A percentile compares a stretch with the other conserved stretches of the same genome.
These are phyloP conservation scores for Samsoniella hepiali DNA, from an alignment of 2,329 filamentous ascomycete species.

Conservation along the genomic window DNA sequence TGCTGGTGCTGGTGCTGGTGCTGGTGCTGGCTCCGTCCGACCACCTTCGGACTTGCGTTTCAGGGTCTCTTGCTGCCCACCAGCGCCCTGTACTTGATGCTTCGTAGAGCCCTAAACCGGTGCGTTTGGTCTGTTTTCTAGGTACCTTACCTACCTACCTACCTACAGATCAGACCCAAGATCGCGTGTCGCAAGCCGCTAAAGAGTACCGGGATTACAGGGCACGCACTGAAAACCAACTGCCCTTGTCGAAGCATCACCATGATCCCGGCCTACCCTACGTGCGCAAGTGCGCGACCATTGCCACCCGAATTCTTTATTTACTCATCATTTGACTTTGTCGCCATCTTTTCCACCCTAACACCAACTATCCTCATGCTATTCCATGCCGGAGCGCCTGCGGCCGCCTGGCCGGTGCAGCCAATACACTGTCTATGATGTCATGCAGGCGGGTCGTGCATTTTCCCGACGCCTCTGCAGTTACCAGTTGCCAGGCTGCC, in stretches of 20 bases:
- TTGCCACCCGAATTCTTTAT: not conserved
- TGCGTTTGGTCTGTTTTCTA: too few species aligned
- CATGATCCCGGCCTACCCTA: not conserved
- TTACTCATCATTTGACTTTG: slow-evolving; percentile 1
- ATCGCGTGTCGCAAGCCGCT: too few species aligned
- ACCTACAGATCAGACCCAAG: too few species aligned
- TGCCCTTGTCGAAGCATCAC: not conserved
- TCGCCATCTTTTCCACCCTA: not conserved
- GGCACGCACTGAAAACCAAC: not conserved
- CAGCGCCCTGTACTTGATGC: not conserved
- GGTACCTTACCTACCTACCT: too few species aligned
- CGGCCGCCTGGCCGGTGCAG: not conserved
- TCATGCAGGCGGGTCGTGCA: slow-evolving; percentile 15
- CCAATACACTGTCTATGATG: slow-evolving; percentile 8
- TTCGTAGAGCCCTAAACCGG: too few species aligned
- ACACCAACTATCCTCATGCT: not conserved
- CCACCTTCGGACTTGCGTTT: not conserved
- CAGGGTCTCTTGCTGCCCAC: not conserved
- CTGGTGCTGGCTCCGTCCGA: not conserved
- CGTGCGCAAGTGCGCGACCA: too few species aligned
- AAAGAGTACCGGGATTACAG: not conserved
- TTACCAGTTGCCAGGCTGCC: not conserved
- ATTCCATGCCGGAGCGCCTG: too few species aligned
- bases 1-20: too few species aligned
- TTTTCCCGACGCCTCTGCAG: not conserved